These are phyloP conservation scores for Artemisia annua DNA, from an alignment of 129 eudicot species.

Conservation along the genomic window DNA sequence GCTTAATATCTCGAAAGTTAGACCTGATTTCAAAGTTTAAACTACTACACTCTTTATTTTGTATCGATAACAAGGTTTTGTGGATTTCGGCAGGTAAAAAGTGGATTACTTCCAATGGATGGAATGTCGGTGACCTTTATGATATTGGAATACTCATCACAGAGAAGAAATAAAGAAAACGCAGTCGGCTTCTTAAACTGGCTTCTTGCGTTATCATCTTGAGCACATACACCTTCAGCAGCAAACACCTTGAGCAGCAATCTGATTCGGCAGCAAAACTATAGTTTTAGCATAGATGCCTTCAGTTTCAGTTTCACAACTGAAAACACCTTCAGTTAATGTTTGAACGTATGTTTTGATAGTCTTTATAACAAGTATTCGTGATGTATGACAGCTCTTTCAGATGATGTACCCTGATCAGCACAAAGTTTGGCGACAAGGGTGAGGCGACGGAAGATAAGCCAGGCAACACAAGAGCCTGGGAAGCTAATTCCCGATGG, in stretches of 20 bases:
- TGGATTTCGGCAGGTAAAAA: slow-evolving; percentile 38
- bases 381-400: slow-evolving; percentile 47
- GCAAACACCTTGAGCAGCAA: no score
- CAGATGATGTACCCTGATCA: slow-evolving; percentile 52
- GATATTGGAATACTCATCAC: slow-evolving; percentile 61
- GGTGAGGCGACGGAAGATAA: no score
- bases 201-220: slow-evolving; percentile 84
- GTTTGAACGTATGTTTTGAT: no score
- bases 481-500: neutral
- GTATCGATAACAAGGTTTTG: neutral
- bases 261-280: no score
- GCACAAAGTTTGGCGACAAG: no score
- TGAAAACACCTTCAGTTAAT: no score
- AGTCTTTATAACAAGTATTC: neutral
- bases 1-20: no score
- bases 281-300: no score
- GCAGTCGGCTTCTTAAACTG: slow-evolving; percentile 56
- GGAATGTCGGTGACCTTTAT: slow-evolving; percentile 89
- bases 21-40: no score
- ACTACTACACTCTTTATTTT: neutral
- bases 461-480: no score
- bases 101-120: slow-evolving; percentile 59
- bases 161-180: slow-evolving; percentile 51
- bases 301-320: no score
- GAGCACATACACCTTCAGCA: no score